Percentiles rank a stretch among this genome's conserved stretches.
These are phyloP conservation scores for Calonectria ilicicola DNA, from an alignment of 2,329 filamentous ascomycete genomes.

Conservation along the genomic window DNA sequence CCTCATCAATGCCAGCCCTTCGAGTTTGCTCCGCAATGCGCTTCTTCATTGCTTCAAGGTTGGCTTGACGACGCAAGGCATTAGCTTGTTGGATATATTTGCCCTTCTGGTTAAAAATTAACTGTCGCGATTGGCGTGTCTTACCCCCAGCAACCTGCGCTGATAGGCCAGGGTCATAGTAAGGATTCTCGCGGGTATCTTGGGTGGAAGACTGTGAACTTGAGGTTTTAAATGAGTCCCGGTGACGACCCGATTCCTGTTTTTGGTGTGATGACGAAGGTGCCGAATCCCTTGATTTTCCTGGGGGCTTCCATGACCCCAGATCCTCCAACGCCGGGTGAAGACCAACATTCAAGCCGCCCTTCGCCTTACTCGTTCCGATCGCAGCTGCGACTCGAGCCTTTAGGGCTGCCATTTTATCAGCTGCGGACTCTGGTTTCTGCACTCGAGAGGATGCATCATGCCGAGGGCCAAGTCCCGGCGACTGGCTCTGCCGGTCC, in stretches of 20 bases:
- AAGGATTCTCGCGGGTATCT: constrained; percentile 71
- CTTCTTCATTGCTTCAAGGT: constrained; percentile 94
- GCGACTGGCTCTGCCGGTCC: constrained; percentile 64
- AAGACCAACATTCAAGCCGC: constrained; percentile 80
- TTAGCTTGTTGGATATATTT: constrained; percentile 98
- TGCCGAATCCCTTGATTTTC: constrained; percentile 50
- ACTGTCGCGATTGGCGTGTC: constrained; percentile 76
- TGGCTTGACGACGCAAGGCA: constrained; percentile 86
- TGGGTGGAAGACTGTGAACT: constrained; percentile 2
- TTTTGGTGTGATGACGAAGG: constrained; percentile 30
- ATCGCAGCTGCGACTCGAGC: constrained; percentile 84
- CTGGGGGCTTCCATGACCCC: constrained; percentile 58
- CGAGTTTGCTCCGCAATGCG: constrained; percentile 88
- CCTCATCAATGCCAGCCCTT: constrained; percentile 94
- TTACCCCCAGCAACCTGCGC: constrained; percentile 69
- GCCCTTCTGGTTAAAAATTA: constrained; percentile 94
- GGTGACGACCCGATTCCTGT: constrained; percentile 28
- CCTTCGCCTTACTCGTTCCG: constrained; percentile 67
- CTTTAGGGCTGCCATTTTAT: constrained; percentile 81
- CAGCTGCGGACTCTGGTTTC: constrained; percentile 68
- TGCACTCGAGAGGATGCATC: constrained; percentile 67
- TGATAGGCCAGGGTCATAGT: constrained; percentile 80
- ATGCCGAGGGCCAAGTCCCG: constrained; percentile 67
- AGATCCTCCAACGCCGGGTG: constrained; percentile 79
- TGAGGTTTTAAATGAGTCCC: constrained; percentile 37